phyloP scores from a whole-genome alignment of 352 stramenopile genomes.

The Pythium phragmitis region DNA sequence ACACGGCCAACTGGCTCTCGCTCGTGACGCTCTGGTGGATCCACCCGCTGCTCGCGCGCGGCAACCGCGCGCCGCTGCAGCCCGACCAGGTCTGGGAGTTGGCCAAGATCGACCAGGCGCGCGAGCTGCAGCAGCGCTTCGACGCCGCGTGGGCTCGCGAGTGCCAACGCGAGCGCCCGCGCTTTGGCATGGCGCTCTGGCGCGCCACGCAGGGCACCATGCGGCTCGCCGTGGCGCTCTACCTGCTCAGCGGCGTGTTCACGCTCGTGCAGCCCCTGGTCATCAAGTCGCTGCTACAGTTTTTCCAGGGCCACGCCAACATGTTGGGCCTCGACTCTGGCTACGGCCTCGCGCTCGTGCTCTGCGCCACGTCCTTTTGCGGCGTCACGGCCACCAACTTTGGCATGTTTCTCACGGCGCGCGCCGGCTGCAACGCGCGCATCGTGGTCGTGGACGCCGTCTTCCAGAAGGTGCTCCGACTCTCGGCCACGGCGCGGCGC shows the following conservation, averaged over 20 bases:
- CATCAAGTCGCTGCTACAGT: conserved; percentile 60
- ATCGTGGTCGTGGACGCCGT: conserved; percentile 62
- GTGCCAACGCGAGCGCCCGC: conserved; percentile 14
- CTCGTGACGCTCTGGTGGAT: conserved; percentile 59
- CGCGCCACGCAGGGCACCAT: conserved; percentile 41
- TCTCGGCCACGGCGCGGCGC: conserved; percentile 44
- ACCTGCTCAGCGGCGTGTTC: conserved; percentile 37
- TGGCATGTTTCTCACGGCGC: conserved; percentile 46
- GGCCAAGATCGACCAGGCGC: conserved; percentile 38
- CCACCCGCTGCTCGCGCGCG: conserved; percentile 38
- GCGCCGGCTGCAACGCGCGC: conserved; percentile 48
- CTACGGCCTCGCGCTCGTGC: conserved; percentile 42
- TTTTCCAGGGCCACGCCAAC: conserved; percentile 29
- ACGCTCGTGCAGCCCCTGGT: conserved; percentile 49
- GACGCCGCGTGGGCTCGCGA: conserved; percentile 38
- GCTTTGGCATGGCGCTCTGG: conserved; percentile 54
- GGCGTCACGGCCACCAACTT: conserved; percentile 48
- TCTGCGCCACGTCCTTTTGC: conserved; percentile 39
- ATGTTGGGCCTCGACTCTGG: conserved; percentile 21
- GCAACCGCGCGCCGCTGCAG: conserved; percentile 34
- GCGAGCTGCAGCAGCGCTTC: conserved; percentile 42
- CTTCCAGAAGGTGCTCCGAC: conserved; percentile 52
- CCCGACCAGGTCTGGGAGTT: conserved; percentile 46
- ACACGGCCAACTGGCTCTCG: conserved; percentile 37
- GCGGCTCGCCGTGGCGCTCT: conserved; percentile 31